These are phyloP conservation scores for Setaria viridis DNA, from an alignment of 202 grass and related monocot species.

Conservation along the genomic window DNA sequence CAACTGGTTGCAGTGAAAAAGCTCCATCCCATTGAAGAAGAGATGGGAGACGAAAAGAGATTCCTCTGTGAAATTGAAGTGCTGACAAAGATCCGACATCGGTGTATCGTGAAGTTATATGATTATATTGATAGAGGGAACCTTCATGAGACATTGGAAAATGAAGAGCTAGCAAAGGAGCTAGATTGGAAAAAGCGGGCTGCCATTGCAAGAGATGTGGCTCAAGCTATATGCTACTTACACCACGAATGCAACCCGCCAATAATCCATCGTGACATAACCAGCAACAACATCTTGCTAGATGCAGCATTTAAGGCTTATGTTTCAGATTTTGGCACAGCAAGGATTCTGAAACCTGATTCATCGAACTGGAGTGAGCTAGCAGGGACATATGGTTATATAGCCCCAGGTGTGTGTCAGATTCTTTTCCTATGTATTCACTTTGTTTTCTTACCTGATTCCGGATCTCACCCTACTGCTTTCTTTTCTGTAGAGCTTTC, in stretches of 20 bases:
- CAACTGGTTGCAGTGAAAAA: too few species aligned
- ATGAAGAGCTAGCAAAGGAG: background rate
- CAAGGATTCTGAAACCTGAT: slow-evolving; percentile 5
- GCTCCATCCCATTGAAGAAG: too few species aligned
- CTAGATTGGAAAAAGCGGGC: background rate
- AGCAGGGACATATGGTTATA: slow-evolving; percentile 12
- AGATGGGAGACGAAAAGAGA: too few species aligned
- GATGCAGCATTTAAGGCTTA: background rate
- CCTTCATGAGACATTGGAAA: background rate
- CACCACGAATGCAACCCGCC: slow-evolving; percentile 32
- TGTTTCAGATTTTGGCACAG: slow-evolving; percentile 32
- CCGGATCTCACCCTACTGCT: too few species aligned
- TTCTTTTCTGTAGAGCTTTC: slow-evolving; percentile 12
- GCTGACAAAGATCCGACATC: too few species aligned
- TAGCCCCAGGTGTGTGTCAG: background rate
- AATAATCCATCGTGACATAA: slow-evolving; percentile 36
- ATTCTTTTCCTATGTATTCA: background rate
- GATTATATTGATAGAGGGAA: background rate
- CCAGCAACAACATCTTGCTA: slow-evolving; percentile 28
- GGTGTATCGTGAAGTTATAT: too few species aligned
- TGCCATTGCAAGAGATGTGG: background rate
- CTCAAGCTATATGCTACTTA: slow-evolving; percentile 6
- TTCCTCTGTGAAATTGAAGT: too few species aligned
- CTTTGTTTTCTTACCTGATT: too few species aligned
- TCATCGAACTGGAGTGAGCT: background rate